phyloP scores from a whole-genome alignment of 169 alveolate genomes.

The Toxoplasma gondii region DNA sequence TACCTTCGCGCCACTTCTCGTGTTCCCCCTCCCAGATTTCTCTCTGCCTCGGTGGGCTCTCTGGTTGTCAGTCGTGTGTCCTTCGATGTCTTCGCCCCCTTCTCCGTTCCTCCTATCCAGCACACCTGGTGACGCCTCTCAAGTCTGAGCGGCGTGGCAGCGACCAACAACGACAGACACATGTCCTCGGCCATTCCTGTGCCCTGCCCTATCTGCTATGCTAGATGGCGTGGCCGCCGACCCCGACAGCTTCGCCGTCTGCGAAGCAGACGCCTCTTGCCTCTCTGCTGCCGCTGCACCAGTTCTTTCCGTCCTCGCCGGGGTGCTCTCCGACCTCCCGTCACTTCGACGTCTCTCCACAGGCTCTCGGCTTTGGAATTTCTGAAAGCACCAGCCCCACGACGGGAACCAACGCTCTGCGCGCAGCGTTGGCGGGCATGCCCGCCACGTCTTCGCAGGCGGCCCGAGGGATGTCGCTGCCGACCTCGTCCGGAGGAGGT shows the following conservation, averaged over 20 bases:
- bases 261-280: neutral
- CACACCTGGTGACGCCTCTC: neutral
- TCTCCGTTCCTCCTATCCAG: neutral
- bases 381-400: neutral
- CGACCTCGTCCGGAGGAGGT: neutral
- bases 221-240: constrained; percentile 22
- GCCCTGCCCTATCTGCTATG: neutral
- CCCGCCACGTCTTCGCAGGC: neutral
- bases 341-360: neutral
- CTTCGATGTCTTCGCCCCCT: neutral
- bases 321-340: constrained; percentile 4
- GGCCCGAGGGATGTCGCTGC: neutral
- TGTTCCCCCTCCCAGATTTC: neutral
- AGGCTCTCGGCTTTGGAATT: neutral
- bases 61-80: neutral
- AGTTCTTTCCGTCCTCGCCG: neutral
- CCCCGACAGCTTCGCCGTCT: neutral
- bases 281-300: neutral
- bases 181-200: neutral
- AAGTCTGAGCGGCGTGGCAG: too few species aligned
- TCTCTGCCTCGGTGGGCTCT: neutral
- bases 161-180: too few species aligned
- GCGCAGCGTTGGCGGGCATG: neutral
- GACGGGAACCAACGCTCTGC: neutral
- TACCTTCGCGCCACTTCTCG: neutral